Conservation (phyloP, 1,284 basidiomycete genomes). For the Pascua sp. region DNA sequence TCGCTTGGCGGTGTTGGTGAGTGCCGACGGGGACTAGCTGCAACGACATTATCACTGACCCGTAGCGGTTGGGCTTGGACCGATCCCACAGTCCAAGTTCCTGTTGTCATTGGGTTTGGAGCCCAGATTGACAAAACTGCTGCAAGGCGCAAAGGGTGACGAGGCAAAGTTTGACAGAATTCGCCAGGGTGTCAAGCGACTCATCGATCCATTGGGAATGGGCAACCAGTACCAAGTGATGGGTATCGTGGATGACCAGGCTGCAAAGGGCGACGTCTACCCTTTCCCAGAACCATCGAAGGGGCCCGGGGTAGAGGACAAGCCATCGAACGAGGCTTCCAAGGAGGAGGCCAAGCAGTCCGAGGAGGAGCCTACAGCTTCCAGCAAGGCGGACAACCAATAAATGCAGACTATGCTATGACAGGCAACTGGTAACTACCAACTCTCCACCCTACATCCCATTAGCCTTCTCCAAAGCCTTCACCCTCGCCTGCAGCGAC, state of each 20-base stretch:
- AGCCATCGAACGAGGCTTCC: too few species aligned
- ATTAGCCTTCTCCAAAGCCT: conserved; percentile 52
- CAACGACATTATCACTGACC: background rate
- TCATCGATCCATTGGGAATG: conserved; percentile 58
- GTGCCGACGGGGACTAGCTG: conserved; percentile 17
- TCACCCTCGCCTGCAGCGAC: conserved; percentile 59
- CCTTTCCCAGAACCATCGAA: conserved; percentile 34
- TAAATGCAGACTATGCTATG: background rate
- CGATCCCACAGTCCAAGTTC: conserved; percentile 67
- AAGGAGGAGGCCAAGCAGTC: background rate
- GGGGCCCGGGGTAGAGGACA: background rate
- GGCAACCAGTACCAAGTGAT: conserved; percentile 58
- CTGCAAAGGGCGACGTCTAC: conserved; percentile 39
- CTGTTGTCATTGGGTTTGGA: conserved; percentile 67
- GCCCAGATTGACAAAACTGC: conserved; percentile 59
- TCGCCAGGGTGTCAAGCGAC: conserved; percentile 51
- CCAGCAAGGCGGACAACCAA: too few species aligned
- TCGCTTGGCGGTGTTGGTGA: conserved; percentile 64
- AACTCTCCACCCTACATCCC: too few species aligned
- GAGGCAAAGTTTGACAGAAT: conserved; percentile 53
- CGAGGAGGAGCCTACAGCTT: background rate
- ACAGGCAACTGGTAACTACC: too few species aligned
- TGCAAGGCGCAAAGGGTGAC: conserved; percentile 52
- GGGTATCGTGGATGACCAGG: conserved; percentile 45
- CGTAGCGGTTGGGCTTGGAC: conserved; percentile 58